Conservation (phyloP, 2,329 filamentous ascomycete genomes). For the Huntiella savannae region DNA sequence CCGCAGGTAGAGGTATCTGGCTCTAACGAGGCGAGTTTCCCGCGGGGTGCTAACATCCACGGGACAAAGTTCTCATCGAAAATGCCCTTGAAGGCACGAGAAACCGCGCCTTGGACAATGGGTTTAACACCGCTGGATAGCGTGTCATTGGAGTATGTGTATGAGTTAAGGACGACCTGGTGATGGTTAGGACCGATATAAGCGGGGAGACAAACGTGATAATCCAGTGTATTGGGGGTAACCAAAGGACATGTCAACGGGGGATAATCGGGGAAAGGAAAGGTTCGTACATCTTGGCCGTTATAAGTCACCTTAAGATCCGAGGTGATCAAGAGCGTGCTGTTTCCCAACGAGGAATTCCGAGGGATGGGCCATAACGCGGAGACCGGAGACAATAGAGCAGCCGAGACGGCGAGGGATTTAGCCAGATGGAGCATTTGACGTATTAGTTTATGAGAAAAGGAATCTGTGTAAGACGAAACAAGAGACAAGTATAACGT, state of each 20-base stretch:
- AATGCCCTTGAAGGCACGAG: conserved; percentile 42
- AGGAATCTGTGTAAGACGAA: background rate
- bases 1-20: conserved; percentile 27
- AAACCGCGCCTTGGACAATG: conserved; percentile 36
- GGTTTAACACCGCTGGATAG: conserved; percentile 27
- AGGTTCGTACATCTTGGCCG: conserved; percentile 32
- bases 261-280: conserved; percentile 15
- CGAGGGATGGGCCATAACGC: conserved; percentile 37
- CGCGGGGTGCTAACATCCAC: conserved; percentile 55
- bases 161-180: conserved; percentile 13
- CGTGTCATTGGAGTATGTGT: conserved; percentile 26
- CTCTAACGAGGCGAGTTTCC: conserved; percentile 37
- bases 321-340: conserved; percentile 33
- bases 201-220: background rate
- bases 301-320: conserved; percentile 38
- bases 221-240: conserved; percentile 18
- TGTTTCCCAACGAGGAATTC: conserved; percentile 30
- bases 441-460: background rate
- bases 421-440: conserved; percentile 9
- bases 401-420: conserved; percentile 5
- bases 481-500: background rate
- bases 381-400: conserved; percentile 22
- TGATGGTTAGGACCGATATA: too few species aligned
- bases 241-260: conserved; percentile 8
- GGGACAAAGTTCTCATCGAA: conserved; percentile 53